Base-by-base conservation (phyloP, 371 early-diverging fungal species). In the Fennellomyces sp. region DNA sequence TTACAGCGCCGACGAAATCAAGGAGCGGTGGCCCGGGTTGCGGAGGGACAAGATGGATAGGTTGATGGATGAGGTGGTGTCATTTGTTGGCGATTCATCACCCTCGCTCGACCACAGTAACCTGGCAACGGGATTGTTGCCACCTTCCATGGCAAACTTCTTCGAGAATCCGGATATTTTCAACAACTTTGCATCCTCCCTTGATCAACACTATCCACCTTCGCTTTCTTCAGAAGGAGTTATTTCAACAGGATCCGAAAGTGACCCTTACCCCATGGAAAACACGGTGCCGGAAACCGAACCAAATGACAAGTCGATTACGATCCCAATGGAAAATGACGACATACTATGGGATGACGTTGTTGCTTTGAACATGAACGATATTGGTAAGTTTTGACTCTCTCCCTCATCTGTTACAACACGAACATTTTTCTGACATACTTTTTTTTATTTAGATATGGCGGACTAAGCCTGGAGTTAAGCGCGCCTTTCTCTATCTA, bases 1-100 rank as follows among this genome's bases (percentile, higher is more conserved):
- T 29, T 80, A 80, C 36, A 68, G 65, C 33, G 55, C 58, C 19
- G 63, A 66, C 2, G 62, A 65, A 26, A 66, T 68, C 6, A 72
- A 62, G 15, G 58, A 70, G 29, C 58, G 64, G 31, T 74, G 70
- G 73, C 55, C 61, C 2, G 26, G 17, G 17, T 27, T 54, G 51
- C 3, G 17, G 10, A 31, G 29, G 19, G 51, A 13, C 6, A 50
- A 15, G 11, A 23, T 29, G 29, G 30, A 50, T 50, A 31, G 17
- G 29, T 17, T 31, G 2, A 8, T 50, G 28, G 51, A 5, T n/a
- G 17, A 50, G 6, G 28, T 50, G 28, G 28, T 31, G 29, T 29
- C 31, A 15, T 50, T 50, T 50, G 28, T 30, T n/a, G 31, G 30
- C 51, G 30, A 31, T 4, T 29, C 51, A 31, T 31, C 51, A 27